phyloP scores from a whole-genome alignment of 768 basidiomycete genomes.

The Lyophyllum semitale region DNA sequence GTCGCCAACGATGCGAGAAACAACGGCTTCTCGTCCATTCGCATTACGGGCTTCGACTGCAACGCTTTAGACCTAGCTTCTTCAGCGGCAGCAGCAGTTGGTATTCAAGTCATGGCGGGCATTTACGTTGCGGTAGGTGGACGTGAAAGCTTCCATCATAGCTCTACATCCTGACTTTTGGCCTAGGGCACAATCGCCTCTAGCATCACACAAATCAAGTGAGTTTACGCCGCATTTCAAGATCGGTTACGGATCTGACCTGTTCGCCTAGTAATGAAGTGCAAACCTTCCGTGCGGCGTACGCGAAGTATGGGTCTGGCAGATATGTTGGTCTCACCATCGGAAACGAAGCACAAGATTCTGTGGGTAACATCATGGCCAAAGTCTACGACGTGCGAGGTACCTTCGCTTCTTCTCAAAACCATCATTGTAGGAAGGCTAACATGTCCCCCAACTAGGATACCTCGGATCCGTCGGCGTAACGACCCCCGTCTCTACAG shows the following conservation, averaged over 20 bases:
- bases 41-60: constrained; percentile 38
- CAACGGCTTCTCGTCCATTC: constrained; percentile 34
- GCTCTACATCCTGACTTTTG: not conserved
- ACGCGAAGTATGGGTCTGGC: constrained; percentile 30
- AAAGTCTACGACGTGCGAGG: constrained; percentile 37
- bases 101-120: constrained; percentile 34
- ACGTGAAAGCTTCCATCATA: not conserved
- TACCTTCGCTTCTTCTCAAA: constrained; percentile 5
- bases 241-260: not conserved
- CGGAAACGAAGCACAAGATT: constrained; percentile 40
- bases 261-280: constrained; percentile 32
- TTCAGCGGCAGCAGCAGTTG: constrained; percentile 30
- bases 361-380: constrained; percentile 31
- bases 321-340: constrained; percentile 36
- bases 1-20: constrained; percentile 30
- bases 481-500: constrained; percentile 36
- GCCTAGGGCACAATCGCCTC: constrained; percentile 30
- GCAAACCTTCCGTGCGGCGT: constrained; percentile 32
- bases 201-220: constrained; percentile 30
- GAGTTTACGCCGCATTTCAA: constrained; percentile 6
- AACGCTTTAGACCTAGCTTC: constrained; percentile 36
- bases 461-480: constrained; percentile 34
- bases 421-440: not conserved
- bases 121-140: constrained; percentile 33
- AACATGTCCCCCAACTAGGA: constrained; percentile 18